phyloP scores from a whole-genome alignment of 1,284 basidiomycete species.

The Austropuccinia psidii region DNA sequence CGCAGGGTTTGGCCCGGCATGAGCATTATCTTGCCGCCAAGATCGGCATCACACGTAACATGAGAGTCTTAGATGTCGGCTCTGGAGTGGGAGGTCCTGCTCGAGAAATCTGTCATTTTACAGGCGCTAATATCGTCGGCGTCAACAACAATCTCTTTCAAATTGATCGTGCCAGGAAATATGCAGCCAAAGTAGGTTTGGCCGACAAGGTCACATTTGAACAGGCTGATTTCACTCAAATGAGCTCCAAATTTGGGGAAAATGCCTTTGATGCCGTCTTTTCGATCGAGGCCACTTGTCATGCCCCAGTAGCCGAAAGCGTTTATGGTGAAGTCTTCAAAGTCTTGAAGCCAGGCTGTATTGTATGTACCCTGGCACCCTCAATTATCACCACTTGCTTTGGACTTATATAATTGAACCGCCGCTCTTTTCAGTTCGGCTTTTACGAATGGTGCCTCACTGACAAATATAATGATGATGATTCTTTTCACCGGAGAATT shows the following conservation, averaged over 20 bases:
- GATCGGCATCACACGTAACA: slow-evolving; percentile 73
- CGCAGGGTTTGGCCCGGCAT: slow-evolving; percentile 67
- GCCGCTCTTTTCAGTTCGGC: slow-evolving; percentile 62
- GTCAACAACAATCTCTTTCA: slow-evolving; percentile 98
- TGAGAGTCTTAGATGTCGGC: slow-evolving; percentile 95
- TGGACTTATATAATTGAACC: neutral
- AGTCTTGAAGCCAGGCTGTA: slow-evolving; percentile 92
- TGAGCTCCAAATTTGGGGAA: slow-evolving; percentile 83
- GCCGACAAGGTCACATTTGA: slow-evolving; percentile 69
- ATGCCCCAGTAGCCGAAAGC: slow-evolving; percentile 91
- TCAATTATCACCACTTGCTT: neutral
- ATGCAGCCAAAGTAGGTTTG: slow-evolving; percentile 72
- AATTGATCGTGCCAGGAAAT: slow-evolving; percentile 71
- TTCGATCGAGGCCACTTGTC: slow-evolving; percentile 95
- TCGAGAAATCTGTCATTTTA: slow-evolving; percentile 85
- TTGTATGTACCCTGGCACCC: slow-evolving; percentile 57
- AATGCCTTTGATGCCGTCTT: slow-evolving; percentile 95
- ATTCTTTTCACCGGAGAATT: slow-evolving; percentile 79
- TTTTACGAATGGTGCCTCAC: slow-evolving; percentile 99
- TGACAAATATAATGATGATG: slow-evolving; percentile 79
- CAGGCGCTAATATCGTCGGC: slow-evolving; percentile 77
- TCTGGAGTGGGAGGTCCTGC: slow-evolving; percentile 97
- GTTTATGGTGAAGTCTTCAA: slow-evolving; percentile 90
- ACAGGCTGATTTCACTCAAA: slow-evolving; percentile 94
- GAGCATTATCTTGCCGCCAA: slow-evolving; percentile 92